phyloP scores from a whole-genome alignment of 1,284 basidiomycete genomes.

The Paramarasmius palmivorus region DNA sequence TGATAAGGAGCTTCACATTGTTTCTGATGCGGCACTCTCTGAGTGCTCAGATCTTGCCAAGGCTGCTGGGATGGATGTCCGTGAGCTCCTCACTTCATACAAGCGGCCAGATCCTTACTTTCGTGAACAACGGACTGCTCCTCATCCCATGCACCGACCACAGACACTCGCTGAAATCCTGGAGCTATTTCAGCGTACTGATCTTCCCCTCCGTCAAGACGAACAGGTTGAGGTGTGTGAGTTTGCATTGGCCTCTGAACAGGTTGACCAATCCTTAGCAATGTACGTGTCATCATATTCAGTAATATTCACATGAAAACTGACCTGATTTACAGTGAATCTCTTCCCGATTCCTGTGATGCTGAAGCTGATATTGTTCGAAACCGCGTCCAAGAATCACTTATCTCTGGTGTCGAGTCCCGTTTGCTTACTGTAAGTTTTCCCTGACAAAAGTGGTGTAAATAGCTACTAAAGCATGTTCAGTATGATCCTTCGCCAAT shows the following conservation, averaged over 20 bases:
- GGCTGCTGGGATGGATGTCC: conserved; percentile 10
- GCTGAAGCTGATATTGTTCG: background rate
- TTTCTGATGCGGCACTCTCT: conserved; percentile 7
- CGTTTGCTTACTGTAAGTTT: too few species aligned
- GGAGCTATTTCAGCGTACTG: background rate
- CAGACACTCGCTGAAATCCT: background rate
- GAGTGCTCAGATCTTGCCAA: conserved; percentile 12
- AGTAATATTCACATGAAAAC: background rate
- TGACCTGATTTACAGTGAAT: background rate
- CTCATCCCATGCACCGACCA: background rate
- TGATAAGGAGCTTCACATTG: conserved; percentile 8
- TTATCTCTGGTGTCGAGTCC: too few species aligned
- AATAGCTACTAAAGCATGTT: too few species aligned
- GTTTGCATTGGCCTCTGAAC: conserved; percentile 5
- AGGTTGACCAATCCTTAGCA: background rate
- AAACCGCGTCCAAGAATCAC: too few species aligned
- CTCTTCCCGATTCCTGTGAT: conserved; percentile 3
- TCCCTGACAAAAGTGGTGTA: too few species aligned
- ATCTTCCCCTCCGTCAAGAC: background rate
- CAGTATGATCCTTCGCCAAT: too few species aligned
- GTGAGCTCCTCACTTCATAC: conserved; percentile 5
- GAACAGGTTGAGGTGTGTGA: background rate
- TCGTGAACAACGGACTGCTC: too few species aligned
- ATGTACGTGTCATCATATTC: background rate
- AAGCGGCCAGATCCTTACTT: background rate